phyloP scores from a whole-genome alignment of 2,329 filamentous ascomycete species.

The Trichoderma sp. region DNA sequence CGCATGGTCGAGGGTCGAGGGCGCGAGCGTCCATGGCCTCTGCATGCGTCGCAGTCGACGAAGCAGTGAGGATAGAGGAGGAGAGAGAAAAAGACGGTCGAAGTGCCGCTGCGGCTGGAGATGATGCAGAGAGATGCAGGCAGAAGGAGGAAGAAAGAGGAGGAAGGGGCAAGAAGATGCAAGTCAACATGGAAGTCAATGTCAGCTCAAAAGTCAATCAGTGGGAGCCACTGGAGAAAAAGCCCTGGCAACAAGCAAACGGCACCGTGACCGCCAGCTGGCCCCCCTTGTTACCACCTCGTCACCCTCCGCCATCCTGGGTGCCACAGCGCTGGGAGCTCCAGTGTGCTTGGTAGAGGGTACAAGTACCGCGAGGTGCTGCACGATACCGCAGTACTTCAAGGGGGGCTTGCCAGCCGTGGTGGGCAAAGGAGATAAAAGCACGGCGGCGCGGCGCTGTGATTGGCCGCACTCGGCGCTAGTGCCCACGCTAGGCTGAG shows the following conservation, averaged over 20 bases:
- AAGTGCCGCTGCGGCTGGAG: background rate
- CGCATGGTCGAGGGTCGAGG: conserved; percentile 14
- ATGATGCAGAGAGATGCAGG: conserved; percentile 10
- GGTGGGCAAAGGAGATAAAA: conserved; percentile 47
- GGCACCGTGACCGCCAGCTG: conserved; percentile 27
- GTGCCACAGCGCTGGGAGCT: conserved; percentile 23
- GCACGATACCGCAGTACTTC: conserved; percentile 45
- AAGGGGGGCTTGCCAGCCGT: conserved; percentile 42
- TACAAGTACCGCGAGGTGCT: conserved; percentile 32
- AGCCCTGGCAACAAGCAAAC: conserved; percentile 6
- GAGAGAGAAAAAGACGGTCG: background rate
- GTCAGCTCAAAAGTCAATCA: conserved; percentile 9
- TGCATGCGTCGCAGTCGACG: conserved; percentile 2
- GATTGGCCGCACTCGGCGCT: conserved; percentile 45
- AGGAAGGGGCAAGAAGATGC: background rate
- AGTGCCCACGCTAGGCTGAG: conserved; percentile 44
- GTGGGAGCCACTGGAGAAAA: conserved; percentile 8
- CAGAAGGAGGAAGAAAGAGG: conserved; percentile 17
- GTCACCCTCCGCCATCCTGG: conserved; percentile 14
- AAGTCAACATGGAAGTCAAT: background rate
- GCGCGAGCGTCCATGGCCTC: conserved; percentile 1
- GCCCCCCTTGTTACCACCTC: conserved; percentile 7
- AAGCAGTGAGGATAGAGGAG: background rate
- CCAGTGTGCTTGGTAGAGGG: too few relatives aligned
- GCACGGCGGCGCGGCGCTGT: conserved; percentile 35